A percentile compares a stretch with the other conserved stretches of the same genome.
Conservation (phyloP, 768 basidiomycete genomes). For the Phlegmacium glaucopus region DNA sequence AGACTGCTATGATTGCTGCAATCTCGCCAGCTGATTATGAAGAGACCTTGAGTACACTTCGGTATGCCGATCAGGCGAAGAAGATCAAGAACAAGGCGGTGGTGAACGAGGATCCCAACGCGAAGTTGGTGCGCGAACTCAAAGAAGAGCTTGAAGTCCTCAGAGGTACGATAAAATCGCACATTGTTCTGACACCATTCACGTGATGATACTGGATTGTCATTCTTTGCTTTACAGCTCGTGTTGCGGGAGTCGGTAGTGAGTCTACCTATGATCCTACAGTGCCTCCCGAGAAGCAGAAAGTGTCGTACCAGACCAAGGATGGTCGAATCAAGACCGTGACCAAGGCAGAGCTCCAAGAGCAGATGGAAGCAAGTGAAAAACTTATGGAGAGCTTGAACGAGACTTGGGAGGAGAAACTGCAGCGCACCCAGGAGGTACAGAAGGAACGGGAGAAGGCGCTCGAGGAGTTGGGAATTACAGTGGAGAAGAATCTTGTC, state of each 20-base stretch:
- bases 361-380: slow-evolving; percentile 94
- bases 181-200: slow-evolving; percentile 8
- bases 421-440: slow-evolving; percentile 87
- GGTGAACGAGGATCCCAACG: slow-evolving; percentile 99
- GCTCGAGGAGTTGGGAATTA: slow-evolving; percentile 95
- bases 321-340: slow-evolving; percentile 94
- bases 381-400: slow-evolving; percentile 92
- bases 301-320: slow-evolving; percentile 90
- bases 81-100: slow-evolving; percentile 99
- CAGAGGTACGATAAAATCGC: slow-evolving; percentile 54
- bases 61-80: slow-evolving; percentile 99
- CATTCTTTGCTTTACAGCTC: slow-evolving; percentile 41
- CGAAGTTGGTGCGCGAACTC: slow-evolving; percentile 96
- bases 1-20: slow-evolving; percentile 99
- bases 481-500: slow-evolving; percentile 93
- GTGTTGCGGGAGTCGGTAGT: slow-evolving; percentile 63
- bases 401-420: slow-evolving; percentile 96
- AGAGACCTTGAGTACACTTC: slow-evolving; percentile 92
- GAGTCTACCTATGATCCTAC: slow-evolving; percentile 84
- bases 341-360: slow-evolving; percentile 95
- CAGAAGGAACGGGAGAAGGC: slow-evolving; percentile 98
- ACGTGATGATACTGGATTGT: slow-evolving; percentile 11
- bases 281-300: slow-evolving; percentile 91
- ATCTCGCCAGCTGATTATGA: slow-evolving; percentile 99
- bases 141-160: slow-evolving; percentile 97